phyloP scores from a whole-genome alignment of 176 grass and related monocot species.

The Lolium multiflorum region DNA sequence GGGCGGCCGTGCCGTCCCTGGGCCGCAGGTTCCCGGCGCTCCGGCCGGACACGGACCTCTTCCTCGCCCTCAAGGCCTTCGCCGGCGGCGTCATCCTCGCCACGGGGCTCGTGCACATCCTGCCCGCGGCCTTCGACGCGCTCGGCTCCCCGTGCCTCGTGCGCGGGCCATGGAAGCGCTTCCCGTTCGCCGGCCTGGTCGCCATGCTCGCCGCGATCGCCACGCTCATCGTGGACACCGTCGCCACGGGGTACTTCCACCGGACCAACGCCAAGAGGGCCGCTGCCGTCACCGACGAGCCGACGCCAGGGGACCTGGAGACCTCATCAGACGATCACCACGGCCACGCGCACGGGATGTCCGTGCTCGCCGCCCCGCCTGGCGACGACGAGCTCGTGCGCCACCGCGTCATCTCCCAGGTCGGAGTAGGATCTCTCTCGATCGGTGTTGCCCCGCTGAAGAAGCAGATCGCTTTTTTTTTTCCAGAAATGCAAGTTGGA shows the following conservation, averaged over 20 bases:
- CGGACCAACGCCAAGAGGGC: conserved; percentile 35
- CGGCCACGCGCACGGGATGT: conserved; percentile 51
- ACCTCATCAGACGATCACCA: conserved; percentile 32
- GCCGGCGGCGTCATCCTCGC: conserved; percentile 79
- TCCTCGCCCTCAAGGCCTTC: conserved; percentile 70
- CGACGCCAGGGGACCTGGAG: background rate
- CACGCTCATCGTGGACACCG: conserved; percentile 65
- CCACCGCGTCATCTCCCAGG: conserved; percentile 73
- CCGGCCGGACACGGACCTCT: conserved; percentile 52
- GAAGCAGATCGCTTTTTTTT: background rate
- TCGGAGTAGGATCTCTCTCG: conserved; percentile 33
- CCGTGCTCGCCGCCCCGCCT: background rate
- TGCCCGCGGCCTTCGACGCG: conserved; percentile 63
- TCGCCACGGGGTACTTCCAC: conserved; percentile 73
- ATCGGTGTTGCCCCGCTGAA: background rate
- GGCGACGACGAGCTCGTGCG: conserved; percentile 54
- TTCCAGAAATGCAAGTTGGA: too few relatives aligned
- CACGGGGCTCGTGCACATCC: conserved; percentile 72
- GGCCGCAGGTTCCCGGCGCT: conserved; percentile 56
- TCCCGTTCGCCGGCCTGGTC: conserved; percentile 58
- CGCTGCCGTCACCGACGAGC: conserved; percentile 37
- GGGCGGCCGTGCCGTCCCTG: conserved; percentile 46
- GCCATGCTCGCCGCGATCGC: conserved; percentile 72
- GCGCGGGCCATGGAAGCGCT: conserved; percentile 46
- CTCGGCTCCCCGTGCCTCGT: conserved; percentile 60